Base-by-base conservation (phyloP, 1,284 basidiomycete genomes). In the Earliella scabrosa region DNA sequence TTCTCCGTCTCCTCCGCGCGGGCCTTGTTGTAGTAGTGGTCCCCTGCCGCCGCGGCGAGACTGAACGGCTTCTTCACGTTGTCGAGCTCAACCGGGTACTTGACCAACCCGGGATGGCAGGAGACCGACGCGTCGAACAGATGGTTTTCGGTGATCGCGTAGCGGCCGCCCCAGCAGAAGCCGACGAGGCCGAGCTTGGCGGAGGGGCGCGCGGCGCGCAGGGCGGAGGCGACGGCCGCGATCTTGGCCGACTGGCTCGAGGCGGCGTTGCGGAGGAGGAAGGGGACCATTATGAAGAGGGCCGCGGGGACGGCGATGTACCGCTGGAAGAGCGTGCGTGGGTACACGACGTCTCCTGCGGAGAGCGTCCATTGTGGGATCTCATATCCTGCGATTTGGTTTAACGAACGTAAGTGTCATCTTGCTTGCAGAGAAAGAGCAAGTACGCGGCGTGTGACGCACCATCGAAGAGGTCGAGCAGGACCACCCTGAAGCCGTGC, bases 121-220 rank as follows among this genome's bases (percentile, higher is more conserved):
- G 66, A 60, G 56, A 60, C 55, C n/a, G 51, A 59, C 40, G 66
- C 66, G 55, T 67, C 66, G 52, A 65, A 67, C 23, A 49, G 51
- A 43, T 36, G 26, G 60, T 64, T 67, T 54, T 61, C 59, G 50
- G 62, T 52, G 58, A 67, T 56, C 38, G 66, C 66, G 50, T 59
- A 65, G 50, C 66, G 63, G 24, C 66, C 66, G 54, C 66, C 66
- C 62, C 62, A 67, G 62, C 66, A 67, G 60, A 63, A 67, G 50
- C 66, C 66, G 41, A 59, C 59, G 49, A 56, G 60, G 18, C 66
- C 66, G 50, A 67, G 41, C 54, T 61, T 63, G 10, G 61, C 54
- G 35, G 20, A 35, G 21, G 61, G 49, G 29, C 45, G 57, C 43
- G 59, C 40, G n/a, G 32, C 34, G 45, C 65, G 59, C 35, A 66